Base-by-base conservation (phyloP, 2,329 filamentous ascomycete species). In the Colletotrichum liaoningense region DNA sequence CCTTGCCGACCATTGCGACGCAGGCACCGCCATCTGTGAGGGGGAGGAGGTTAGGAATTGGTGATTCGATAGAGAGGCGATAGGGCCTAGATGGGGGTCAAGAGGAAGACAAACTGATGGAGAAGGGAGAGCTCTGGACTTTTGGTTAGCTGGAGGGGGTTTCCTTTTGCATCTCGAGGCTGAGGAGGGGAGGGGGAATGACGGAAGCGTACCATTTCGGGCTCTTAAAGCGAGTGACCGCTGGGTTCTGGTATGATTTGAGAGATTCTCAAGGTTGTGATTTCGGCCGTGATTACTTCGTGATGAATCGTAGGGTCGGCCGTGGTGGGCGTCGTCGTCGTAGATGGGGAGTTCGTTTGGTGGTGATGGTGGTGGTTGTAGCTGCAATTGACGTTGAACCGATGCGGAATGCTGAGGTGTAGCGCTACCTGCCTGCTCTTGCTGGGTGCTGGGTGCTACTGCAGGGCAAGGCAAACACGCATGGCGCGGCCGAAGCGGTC, bases 1-100 rank as follows among this genome's bases (percentile, higher is more conserved):
- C 95, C 87, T 99, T 98, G 88, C 97, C 97, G 77, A 98, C 95
- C 97, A 98, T 98, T 85, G 96, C 96, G 78, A 98, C 95, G 86
- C 93, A 96, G 87, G 96, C 96, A 84, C 96, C 96, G 87, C 96
- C 96, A 84, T 93, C 90, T 92, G 69, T 64, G 72, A 38, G 65
- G 42, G 70, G 69, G n/a, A 2, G 46, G 5, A 24, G 69, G 64
- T 74, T 78, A 78, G 77, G 55, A 69, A 30, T 54, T 59, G 49
- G 58, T 72, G 46, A 6, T 19, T 19, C 38, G 38, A 19, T 42
- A 42, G 14, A 42, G 38, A 19, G 14, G 6, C 16, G 14, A 42
- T 19, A 0, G 55, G 56, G 52, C 35, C 64, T 70, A 67, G 16
- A 38, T 54, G 26, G 65, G 30, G 30, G 56, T 76, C 52, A 64